Conservation (phyloP, 495 filamentous ascomycete genomes). For the Penicillium robsamsonii region DNA sequence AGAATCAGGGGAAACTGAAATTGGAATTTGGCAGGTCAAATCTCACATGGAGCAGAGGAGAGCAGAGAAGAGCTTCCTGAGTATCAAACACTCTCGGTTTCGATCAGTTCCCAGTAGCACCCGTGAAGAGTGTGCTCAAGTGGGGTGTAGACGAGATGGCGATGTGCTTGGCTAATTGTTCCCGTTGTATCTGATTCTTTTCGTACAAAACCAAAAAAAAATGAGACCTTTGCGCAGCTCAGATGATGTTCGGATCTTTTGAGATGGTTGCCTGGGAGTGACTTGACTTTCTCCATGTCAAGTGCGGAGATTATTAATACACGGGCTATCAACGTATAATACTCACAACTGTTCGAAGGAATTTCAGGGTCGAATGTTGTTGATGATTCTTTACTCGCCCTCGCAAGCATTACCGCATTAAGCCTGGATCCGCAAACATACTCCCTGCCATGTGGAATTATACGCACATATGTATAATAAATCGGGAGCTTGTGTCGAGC, state of each 20-base stretch:
- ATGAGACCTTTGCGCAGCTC: not conserved
- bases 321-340: too few relatives aligned
- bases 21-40: not conserved
- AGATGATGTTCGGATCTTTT: not conserved
- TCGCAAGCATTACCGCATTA: slow-evolving; percentile 15
- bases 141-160: not conserved
- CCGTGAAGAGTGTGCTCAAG: not conserved
- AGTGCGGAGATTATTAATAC: too few relatives aligned
- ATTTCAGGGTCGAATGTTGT: too few relatives aligned
- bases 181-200: not conserved
- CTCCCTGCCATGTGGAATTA: too few relatives aligned
- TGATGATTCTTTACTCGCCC: not conserved
- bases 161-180: not conserved
- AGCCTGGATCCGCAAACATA: not conserved
- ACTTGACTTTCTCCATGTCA: too few relatives aligned
- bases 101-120: not conserved
- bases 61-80: not conserved
- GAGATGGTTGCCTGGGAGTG: not conserved
- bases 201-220: not conserved
- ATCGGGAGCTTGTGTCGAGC: too few relatives aligned
- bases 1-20: not conserved
- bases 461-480: too few relatives aligned
- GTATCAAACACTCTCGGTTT: not conserved
- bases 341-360: too few relatives aligned
- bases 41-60: not conserved